Evolutionary conservation across 2,329 filamentous ascomycete species (phyloP).

Genomic region (Trichoderma guizhouense): DNA sequence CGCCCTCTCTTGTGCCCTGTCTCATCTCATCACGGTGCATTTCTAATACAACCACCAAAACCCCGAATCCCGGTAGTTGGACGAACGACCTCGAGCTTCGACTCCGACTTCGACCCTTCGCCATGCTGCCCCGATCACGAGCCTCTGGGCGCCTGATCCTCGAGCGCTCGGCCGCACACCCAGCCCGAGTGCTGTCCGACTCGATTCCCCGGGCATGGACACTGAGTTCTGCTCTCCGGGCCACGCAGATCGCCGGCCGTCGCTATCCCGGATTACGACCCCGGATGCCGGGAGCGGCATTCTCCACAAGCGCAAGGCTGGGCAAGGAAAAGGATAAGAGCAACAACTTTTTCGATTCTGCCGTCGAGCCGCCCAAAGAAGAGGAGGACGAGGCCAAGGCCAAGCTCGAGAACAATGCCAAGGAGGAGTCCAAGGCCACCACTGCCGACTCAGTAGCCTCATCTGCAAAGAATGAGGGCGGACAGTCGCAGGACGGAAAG

Average conservation of each 20-base stretch:
- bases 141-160: conserved; percentile 39
- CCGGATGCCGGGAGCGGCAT: conserved; percentile 31
- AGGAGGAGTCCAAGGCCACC: conserved; percentile 45
- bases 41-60: neutral
- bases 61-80: neutral
- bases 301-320: conserved; percentile 36
- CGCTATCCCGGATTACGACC: conserved; percentile 30
- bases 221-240: conserved; percentile 28
- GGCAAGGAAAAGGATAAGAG: conserved; percentile 40
- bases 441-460: conserved; percentile 34
- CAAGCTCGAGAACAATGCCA: conserved; percentile 47
- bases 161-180: conserved; percentile 32
- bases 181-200: conserved; percentile 26
- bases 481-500: conserved; percentile 49
- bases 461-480: conserved; percentile 44
- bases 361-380: conserved; percentile 43
- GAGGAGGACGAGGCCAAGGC: conserved; percentile 52
- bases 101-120: neutral
- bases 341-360: conserved; percentile 50
- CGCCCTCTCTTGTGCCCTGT: neutral
- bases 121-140: conserved; percentile 42
- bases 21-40: neutral
- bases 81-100: neutral
- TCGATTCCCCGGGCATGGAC: conserved; percentile 28
- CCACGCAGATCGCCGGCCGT: conserved; percentile 32